Percentiles rank a stretch among this genome's conserved stretches.
These are phyloP conservation scores for Solanum gracilifrons DNA, from an alignment of 257 asterid genomes.

Conservation along the genomic window DNA sequence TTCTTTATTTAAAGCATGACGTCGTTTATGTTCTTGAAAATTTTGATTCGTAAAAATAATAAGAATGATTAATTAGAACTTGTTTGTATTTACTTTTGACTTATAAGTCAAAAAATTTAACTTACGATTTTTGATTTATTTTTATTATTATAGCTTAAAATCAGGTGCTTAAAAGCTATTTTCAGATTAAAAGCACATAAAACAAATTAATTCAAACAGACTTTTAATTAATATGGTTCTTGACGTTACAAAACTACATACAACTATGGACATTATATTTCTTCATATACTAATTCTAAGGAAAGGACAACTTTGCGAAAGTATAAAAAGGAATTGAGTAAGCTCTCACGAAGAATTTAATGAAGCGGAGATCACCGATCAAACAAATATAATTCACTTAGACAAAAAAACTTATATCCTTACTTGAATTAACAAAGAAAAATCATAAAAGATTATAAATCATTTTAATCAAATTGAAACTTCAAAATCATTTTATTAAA, in stretches of 20 bases:
- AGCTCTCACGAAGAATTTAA: background rate
- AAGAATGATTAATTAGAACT: background rate
- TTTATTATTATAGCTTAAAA: background rate
- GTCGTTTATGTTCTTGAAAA: too few relatives aligned
- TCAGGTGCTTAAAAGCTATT: background rate
- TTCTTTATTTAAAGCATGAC: background rate
- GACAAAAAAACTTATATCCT: background rate
- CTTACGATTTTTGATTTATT: too few relatives aligned
- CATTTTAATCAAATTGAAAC: background rate
- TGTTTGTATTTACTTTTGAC: too few relatives aligned
- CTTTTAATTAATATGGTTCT: background rate
- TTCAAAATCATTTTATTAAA: background rate
- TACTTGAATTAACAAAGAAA: background rate
- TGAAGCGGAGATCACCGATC: fast-evolving
- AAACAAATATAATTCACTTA: too few relatives aligned
- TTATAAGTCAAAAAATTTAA: too few relatives aligned
- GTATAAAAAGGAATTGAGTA: fast-evolving
- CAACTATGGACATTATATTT: too few relatives aligned
- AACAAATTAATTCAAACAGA: background rate
- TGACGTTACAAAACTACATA: too few relatives aligned
- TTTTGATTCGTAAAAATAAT: too few relatives aligned
- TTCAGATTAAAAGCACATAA: fast-evolving
- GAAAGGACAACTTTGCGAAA: background rate
- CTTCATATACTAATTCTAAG: background rate
- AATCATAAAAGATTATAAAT: background rate